Evolutionary conservation across 202 grass and related monocot species (phyloP).

Genomic region (Schoenoplectus triqueter): DNA sequence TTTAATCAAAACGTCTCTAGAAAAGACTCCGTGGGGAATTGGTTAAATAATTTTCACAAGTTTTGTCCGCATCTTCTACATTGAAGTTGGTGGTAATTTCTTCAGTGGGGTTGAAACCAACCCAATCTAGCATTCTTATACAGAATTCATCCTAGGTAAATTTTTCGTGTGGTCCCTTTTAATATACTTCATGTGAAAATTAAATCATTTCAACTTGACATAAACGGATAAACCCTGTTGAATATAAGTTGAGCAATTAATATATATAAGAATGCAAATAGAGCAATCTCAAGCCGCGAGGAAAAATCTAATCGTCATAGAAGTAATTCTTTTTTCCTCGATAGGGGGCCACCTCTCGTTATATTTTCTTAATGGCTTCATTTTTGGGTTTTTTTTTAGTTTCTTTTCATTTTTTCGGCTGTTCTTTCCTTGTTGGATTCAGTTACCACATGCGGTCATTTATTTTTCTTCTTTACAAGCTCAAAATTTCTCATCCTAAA

Average conservation of each 20-base stretch:
- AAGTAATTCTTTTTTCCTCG: too few relatives aligned
- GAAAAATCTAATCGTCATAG: too few relatives aligned
- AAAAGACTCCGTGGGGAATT: neutral
- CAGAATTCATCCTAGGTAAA: neutral
- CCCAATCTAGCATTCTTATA: neutral
- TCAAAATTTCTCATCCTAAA: too few relatives aligned
- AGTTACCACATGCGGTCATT: too few relatives aligned
- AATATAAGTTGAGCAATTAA: neutral
- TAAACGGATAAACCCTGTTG: neutral
- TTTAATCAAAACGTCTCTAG: neutral
- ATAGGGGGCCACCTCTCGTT: too few relatives aligned
- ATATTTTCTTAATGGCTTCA: too few relatives aligned
- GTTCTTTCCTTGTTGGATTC: too few relatives aligned
- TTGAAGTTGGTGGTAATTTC: neutral
- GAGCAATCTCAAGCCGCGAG: too few relatives aligned
- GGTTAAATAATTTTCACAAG: neutral
- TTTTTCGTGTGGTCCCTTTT: neutral
- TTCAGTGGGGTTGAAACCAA: neutral
- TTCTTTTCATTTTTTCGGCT: too few relatives aligned
- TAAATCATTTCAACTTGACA: neutral
- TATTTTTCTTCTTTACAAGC: too few relatives aligned
- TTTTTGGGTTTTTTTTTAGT: too few relatives aligned
- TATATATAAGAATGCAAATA: neutral
- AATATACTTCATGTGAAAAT: neutral
- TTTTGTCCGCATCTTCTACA: neutral